Conservation (phyloP, 345 rosid genomes). For the Gossypium mustelinum region DNA sequence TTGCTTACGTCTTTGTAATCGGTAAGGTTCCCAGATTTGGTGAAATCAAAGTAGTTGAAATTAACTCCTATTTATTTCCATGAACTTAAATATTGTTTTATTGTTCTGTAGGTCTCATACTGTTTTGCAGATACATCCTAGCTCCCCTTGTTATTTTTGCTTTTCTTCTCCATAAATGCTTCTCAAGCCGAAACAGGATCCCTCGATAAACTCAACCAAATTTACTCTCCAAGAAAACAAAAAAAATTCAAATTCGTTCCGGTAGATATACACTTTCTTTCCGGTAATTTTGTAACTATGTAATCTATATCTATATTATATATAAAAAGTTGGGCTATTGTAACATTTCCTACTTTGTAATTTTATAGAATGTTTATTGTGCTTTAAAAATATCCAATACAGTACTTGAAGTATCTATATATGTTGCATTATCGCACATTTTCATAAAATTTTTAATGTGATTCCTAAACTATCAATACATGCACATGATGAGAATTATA, state of each 20-base stretch:
- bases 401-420: too few relatives aligned
- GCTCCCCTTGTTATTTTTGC: slow-evolving; percentile 1
- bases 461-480: too few relatives aligned
- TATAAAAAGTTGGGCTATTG: too few relatives aligned
- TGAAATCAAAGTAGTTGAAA: background rate
- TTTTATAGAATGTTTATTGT: too few relatives aligned
- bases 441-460: too few relatives aligned
- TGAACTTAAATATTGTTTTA: background rate
- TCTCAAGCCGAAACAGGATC: background rate
- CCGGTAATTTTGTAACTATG: background rate
- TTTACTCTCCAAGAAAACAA: background rate
- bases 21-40: background rate
- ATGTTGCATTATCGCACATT: too few relatives aligned
- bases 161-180: background rate
- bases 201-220: background rate
- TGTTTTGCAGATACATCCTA: background rate
- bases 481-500: too few relatives aligned
- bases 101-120: background rate
- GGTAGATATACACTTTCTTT: background rate
- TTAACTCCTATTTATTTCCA: background rate
- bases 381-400: too few relatives aligned
- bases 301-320: background rate
- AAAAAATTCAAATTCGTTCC: background rate
- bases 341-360: too few relatives aligned
- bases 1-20: background rate